Base-by-base conservation (phyloP, 306 rosid genomes). In the Quercus parvula region DNA sequence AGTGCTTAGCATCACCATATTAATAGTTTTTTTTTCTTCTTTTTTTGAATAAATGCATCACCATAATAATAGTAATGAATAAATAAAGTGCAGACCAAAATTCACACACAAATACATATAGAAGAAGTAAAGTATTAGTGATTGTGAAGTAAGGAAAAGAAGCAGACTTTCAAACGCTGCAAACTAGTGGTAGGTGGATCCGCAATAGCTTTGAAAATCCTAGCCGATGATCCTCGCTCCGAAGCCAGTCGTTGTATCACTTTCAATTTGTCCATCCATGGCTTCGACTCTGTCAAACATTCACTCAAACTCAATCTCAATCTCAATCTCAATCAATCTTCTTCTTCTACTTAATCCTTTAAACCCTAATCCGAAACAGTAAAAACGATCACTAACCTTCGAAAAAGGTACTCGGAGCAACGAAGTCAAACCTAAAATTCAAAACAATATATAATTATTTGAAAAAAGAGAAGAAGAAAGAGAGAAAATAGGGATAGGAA, bases 141-240 rank as follows among this genome's bases (percentile, higher is more conserved):
- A 38, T 38, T 2, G 3, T 38, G 46, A 38, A 28, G 19, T 8
- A 14, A 10, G 13, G 63, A 46, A 44, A 82, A 1, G 19, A 77
- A 77, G 24, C 30, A 38, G 24, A 92, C 99, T 97, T 95, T 95
- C 92, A 95, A 88, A 56, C 99, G 97, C 85, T 93, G 97, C 91
- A 91, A 88, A 87, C 98, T 95, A 0, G 99, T 95, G 19, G 98
- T 95, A 20, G 98, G 99, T 51, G 99, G 99, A 86, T 95, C 99
- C 56, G 99, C 99, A 85, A 95, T 83, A 77, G 99, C 97, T 83
- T 90, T 95, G 86, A 95, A 95, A 77, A 95, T 95, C 85, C 62
- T 88, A 22, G 98, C 94, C 0, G 94, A 88, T 3, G 91, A 90
- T 1, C 89, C 89, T 61, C 82, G 80, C 10, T 76, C 76, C 19